A percentile compares a stretch with the other conserved stretches of the same genome.
These are phyloP conservation scores for Meira nashicola DNA, from an alignment of 1,284 basidiomycete genomes.

Conservation along the genomic window DNA sequence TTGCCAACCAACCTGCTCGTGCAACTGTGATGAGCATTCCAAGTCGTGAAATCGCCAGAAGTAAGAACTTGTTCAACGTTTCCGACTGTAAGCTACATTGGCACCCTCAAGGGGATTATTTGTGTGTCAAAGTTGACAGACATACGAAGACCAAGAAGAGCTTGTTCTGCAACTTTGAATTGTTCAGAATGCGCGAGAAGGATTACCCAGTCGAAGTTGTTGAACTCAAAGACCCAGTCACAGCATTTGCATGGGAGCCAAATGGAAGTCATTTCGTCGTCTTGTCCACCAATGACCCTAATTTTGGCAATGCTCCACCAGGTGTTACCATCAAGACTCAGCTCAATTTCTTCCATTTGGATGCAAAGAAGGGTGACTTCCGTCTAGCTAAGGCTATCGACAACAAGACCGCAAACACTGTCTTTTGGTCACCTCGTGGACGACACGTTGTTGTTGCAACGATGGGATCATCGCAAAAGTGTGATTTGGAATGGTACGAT, in stretches of 20 bases:
- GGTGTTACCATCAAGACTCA: slow-evolving; percentile 93
- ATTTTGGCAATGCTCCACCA: slow-evolving; percentile 77
- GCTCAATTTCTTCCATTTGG: slow-evolving; percentile 92
- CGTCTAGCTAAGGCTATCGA: slow-evolving; percentile 77
- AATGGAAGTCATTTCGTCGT: slow-evolving; percentile 92
- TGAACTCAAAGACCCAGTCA: slow-evolving; percentile 92
- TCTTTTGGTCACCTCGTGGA: slow-evolving; percentile 95
- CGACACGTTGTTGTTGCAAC: slow-evolving; percentile 93
- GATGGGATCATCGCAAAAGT: slow-evolving; percentile 89
- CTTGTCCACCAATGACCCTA: slow-evolving; percentile 89
- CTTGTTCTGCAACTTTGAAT: slow-evolving; percentile 95
- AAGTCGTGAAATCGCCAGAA: slow-evolving; percentile 74
- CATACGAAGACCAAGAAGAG: slow-evolving; percentile 99
- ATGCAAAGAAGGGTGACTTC: slow-evolving; percentile 91
- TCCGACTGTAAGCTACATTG: slow-evolving; percentile 97
- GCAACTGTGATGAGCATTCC: slow-evolving; percentile 90
- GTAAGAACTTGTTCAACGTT: slow-evolving; percentile 98
- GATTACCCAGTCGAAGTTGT: slow-evolving; percentile 97
- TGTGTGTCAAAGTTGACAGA: slow-evolving; percentile 98
- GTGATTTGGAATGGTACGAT: slow-evolving; percentile 98
- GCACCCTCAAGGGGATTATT: slow-evolving; percentile 98
- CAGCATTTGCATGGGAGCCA: slow-evolving; percentile 98
- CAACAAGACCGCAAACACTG: slow-evolving; percentile 83
- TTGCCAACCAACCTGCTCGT: slow-evolving; percentile 88
- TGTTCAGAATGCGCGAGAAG: slow-evolving; percentile 96